Evolutionary conservation across 768 basidiomycete species (phyloP), one percentile per base, ranked within the genome.

Genomic region (Candolleomyces efflorescens): DNA sequence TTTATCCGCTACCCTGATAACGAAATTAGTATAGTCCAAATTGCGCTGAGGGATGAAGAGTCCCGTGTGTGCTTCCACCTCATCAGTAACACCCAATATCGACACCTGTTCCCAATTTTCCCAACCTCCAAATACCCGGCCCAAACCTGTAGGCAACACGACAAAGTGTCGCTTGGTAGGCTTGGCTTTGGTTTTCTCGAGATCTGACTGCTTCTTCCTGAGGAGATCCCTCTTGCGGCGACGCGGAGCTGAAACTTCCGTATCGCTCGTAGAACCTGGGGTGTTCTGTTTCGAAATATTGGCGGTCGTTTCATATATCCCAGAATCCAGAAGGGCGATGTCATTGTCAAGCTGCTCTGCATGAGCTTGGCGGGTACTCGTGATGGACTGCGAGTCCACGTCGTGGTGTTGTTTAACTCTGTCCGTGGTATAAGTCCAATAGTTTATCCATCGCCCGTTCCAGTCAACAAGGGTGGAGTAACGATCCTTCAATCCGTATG

Each of bases 391-490:
- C 22, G 51, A 51, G 17, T 38, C 58, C 26, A 50, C 64, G 36
- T n/a, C n/a, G n/a, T n/a, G n/a, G n/a, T 59, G 51, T n/a, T 61
- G 51, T 26, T 62, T 53, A 27, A 74, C 64, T 5, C 5, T 32
- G 32, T 32, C 32, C 32, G 32, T 54, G 0, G 82, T 82, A 52
- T 76, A 71, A n/a, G 82, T 84, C 80, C 81, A 86, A 61, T 82
- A 85, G 65, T 84, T 84, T 11, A 82, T 68, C 84, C 83, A 85
- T 37, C 77, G 45, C 3, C 80, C 80, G n/a, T 71, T 68, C 82
- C 84, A 84, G 0, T 60, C 67, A 5, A 80, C 77, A 17, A 86
- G 69, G 12, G 60, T 67, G 11, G 67, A 61, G 62, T 85, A 86
- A n/a, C 84, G 78, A 5, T 72, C 68, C 52, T 74, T 75, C 43